phyloP scores from a whole-genome alignment of 2,329 filamentous ascomycete genomes.

The Mollisiaceae sp. region DNA sequence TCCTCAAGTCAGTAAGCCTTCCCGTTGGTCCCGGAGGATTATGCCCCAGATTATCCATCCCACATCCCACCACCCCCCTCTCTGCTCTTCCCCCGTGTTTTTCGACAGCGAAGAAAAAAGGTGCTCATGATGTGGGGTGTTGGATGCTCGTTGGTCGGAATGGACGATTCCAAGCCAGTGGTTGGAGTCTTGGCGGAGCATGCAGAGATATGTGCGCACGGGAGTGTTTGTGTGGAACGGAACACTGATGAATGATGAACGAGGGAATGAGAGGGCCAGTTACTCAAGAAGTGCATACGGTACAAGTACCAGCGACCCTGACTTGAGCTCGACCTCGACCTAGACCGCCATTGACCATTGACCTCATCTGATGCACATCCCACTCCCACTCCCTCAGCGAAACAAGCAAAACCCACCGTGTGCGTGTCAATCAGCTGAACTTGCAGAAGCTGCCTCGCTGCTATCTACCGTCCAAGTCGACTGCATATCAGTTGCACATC shows the following conservation, averaged over 20 bases:
- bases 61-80: too few species aligned
- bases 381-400: not conserved
- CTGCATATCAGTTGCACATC: too few species aligned
- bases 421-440: too few species aligned
- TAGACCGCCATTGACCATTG: too few species aligned
- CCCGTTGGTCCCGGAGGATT: too few species aligned
- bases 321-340: too few species aligned
- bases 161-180: not conserved
- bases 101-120: too few species aligned
- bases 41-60: too few species aligned
- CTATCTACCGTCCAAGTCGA: too few species aligned
- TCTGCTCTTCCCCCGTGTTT: too few species aligned
- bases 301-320: not conserved
- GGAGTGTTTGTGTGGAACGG: not conserved
- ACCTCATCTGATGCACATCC: constrained; percentile 3
- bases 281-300: not conserved
- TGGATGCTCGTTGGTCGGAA: not conserved
- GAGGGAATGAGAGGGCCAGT: not conserved
- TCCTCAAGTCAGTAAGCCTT: too few species aligned
- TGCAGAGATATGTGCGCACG: not conserved
- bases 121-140: not conserved
- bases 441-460: too few species aligned
- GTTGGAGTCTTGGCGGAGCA: not conserved
- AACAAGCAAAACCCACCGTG: not conserved
- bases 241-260: not conserved